Percentiles rank a stretch among this genome's conserved stretches.
These are phyloP conservation scores for Mycogone perniciosa DNA, from an alignment of 2,329 filamentous ascomycete genomes.

Conservation along the genomic window DNA sequence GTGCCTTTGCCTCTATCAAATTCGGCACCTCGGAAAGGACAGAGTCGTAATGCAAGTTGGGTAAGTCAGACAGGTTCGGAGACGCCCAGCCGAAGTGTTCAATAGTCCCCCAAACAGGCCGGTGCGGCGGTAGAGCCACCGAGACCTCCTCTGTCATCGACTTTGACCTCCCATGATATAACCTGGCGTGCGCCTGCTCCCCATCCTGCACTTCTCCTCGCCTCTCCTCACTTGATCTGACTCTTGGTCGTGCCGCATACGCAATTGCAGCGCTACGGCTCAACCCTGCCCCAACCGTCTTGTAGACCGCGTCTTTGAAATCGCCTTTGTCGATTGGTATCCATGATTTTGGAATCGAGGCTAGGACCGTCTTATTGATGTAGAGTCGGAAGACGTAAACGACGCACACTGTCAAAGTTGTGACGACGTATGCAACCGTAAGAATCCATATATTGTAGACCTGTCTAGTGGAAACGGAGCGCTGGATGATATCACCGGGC, in stretches of 20 bases:
- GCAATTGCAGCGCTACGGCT: slow-evolving; percentile 74
- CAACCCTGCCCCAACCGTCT: slow-evolving; percentile 67
- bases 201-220: slow-evolving; percentile 15
- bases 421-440: slow-evolving; percentile 66
- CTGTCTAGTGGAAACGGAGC: slow-evolving; percentile 60
- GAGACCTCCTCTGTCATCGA: slow-evolving; percentile 32
- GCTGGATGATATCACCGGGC: slow-evolving; percentile 73
- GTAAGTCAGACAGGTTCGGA: slow-evolving; percentile 65
- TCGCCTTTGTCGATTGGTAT: slow-evolving; percentile 83
- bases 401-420: slow-evolving; percentile 61
- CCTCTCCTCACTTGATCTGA: slow-evolving; percentile 16
- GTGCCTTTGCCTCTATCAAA: slow-evolving; percentile 84
- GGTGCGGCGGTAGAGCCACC: slow-evolving; percentile 44
- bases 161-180: neutral
- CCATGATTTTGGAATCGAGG: slow-evolving; percentile 79
- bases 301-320: slow-evolving; percentile 65
- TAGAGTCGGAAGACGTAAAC: slow-evolving; percentile 82
- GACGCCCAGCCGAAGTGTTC: slow-evolving; percentile 86
- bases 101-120: slow-evolving; percentile 71
- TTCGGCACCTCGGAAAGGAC: slow-evolving; percentile 82
- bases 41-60: slow-evolving; percentile 74
- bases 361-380: slow-evolving; percentile 72
- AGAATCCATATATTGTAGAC: slow-evolving; percentile 80
- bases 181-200: slow-evolving; percentile 11
- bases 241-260: slow-evolving; percentile 49